These are phyloP conservation scores for Mortierella sp. DNA, from an alignment of 371 early-diverging fungal genomes.

Conservation along the genomic window DNA sequence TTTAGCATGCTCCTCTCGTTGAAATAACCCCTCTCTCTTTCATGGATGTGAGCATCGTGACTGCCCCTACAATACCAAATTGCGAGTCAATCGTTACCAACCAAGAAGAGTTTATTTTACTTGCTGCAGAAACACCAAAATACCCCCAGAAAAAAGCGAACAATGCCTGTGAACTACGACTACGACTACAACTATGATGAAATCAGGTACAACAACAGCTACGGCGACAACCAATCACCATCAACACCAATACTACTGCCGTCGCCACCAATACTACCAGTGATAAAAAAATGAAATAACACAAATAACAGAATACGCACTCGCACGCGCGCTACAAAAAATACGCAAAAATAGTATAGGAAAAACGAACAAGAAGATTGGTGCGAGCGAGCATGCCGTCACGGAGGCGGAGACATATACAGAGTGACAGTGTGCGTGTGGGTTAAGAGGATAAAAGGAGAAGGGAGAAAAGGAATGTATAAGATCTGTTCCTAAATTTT, in stretches of 20 bases:
- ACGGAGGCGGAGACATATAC: slow-evolving; percentile 7
- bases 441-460: neutral
- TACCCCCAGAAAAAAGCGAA: too few relatives aligned
- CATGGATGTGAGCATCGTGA: neutral
- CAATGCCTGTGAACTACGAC: too few relatives aligned
- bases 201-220: too few relatives aligned
- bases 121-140: too few relatives aligned
- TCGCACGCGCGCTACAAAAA: neutral
- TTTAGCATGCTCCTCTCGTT: neutral
- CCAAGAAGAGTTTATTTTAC: neutral
- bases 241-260: neutral
- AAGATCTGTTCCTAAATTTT: neutral
- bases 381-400: neutral
- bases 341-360: neutral
- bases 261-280: too few relatives aligned
- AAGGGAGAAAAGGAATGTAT: neutral
- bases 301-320: neutral
- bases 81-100: neutral
- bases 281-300: neutral
- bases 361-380: neutral
- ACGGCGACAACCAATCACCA: too few relatives aligned
- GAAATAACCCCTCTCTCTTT: neutral
- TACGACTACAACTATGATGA: neutral
- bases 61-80: neutral
- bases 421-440: neutral